Conservation (phyloP, 2,329 filamentous ascomycete species). For the Cercospora beticola region DNA sequence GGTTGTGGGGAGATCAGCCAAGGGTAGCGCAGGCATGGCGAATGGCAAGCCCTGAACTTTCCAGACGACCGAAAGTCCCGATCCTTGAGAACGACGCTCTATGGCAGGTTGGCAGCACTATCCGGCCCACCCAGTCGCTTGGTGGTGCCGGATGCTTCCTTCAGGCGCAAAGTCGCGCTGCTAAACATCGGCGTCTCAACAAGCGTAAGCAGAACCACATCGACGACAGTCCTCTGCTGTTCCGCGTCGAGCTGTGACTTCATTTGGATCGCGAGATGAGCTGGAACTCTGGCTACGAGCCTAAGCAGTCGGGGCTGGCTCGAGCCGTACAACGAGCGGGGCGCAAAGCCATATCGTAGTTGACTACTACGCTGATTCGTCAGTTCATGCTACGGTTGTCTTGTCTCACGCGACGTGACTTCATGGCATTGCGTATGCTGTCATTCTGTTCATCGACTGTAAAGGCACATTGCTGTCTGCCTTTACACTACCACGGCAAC, state of each 20-base stretch:
- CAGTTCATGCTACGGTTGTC: not conserved
- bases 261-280: not conserved
- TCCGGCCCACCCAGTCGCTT: not conserved
- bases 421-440: not conserved
- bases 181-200: not conserved
- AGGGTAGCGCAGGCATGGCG: slow-evolving; percentile 11
- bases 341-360: not conserved
- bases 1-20: slow-evolving; percentile 18
- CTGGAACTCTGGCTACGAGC: not conserved
- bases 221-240: not conserved
- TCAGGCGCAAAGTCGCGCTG: not conserved
- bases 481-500: not conserved
- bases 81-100: not conserved
- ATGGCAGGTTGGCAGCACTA: not conserved
- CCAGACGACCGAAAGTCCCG: slow-evolving; percentile 20
- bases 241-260: not conserved
- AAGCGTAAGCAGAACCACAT: not conserved
- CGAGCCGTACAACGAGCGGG: slow-evolving; percentile 4
- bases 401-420: slow-evolving; percentile 6
- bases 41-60: slow-evolving; percentile 19
- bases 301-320: not conserved
- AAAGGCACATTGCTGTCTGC: not conserved
- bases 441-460: not conserved
- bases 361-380: not conserved
- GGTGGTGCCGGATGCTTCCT: not conserved